Evolutionary conservation across 1,139 yeast species (phyloP).

Genomic region (Geotrichum klebahnii): DNA sequence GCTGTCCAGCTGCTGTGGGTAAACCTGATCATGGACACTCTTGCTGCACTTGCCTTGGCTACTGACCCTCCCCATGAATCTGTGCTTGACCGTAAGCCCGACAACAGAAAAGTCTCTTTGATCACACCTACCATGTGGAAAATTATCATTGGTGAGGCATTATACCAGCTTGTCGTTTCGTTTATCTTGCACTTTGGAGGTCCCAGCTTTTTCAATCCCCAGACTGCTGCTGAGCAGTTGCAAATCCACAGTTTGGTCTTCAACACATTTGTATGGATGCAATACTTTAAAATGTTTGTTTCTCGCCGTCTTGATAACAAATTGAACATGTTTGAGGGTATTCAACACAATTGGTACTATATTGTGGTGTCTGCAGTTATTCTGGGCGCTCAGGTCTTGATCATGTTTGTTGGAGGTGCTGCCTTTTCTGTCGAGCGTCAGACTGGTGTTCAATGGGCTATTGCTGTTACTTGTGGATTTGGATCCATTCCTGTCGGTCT

Average conservation of each 20-base stretch:
- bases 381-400: constrained; percentile 76
- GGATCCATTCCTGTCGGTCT: constrained; percentile 77
- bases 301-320: constrained; percentile 90
- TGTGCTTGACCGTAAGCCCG: constrained; percentile 76
- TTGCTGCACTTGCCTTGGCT: constrained; percentile 95
- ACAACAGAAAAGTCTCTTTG: constrained; percentile 73
- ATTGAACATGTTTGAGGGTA: constrained; percentile 76
- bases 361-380: constrained; percentile 65
- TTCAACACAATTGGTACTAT: constrained; percentile 79
- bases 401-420: constrained; percentile 96
- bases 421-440: constrained; percentile 81
- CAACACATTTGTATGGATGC: constrained; percentile 96
- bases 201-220: constrained; percentile 49
- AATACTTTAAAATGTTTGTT: constrained; percentile 87
- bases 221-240: constrained; percentile 57
- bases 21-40: constrained; percentile 93
- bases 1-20: constrained; percentile 98
- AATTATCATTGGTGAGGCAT: constrained; percentile 88
- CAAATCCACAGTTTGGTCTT: constrained; percentile 81
- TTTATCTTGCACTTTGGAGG: constrained; percentile 81
- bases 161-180: constrained; percentile 72
- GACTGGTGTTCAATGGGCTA: constrained; percentile 84
- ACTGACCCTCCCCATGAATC: constrained; percentile 92
- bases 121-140: constrained; percentile 96
- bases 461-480: constrained; percentile 79